These are phyloP conservation scores for Yamadazyma sp. DNA, from an alignment of 1,139 yeast genomes.

Conservation along the genomic window DNA sequence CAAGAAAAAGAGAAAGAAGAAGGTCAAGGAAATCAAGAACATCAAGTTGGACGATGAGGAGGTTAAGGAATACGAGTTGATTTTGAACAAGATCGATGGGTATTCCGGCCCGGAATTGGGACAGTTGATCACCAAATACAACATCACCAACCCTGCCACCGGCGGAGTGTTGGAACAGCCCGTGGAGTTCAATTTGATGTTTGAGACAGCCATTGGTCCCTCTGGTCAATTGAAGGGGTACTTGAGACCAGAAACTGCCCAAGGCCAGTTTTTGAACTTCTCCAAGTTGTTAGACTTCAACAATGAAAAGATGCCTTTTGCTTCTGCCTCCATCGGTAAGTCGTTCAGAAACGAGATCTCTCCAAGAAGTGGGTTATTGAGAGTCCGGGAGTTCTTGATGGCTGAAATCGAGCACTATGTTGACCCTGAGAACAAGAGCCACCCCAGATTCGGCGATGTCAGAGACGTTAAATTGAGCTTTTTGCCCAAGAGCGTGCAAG, in stretches of 20 bases:
- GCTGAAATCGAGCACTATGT: conserved; percentile 99
- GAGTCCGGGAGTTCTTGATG: conserved; percentile 98
- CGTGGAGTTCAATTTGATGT: conserved; percentile 95
- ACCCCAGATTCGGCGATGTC: conserved; percentile 76
- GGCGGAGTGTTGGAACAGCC: conserved; percentile 87
- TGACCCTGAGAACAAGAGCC: conserved; percentile 85
- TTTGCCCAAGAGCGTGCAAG: conserved; percentile 84
- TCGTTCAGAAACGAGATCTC: conserved; percentile 98
- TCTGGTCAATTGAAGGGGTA: conserved; percentile 95
- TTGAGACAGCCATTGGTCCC: conserved; percentile 98
- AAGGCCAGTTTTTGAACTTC: conserved; percentile 97
- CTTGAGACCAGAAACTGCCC: conserved; percentile 98
- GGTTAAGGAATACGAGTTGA: conserved; percentile 76
- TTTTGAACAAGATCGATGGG: conserved; percentile 94
- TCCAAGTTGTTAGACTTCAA: conserved; percentile 90
- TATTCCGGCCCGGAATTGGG: conserved; percentile 92
- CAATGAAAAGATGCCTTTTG: conserved; percentile 97
- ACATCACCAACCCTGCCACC: conserved; percentile 89
- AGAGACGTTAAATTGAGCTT: conserved; percentile 71
- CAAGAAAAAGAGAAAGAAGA: conserved; percentile 90
- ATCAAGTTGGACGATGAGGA: conserved; percentile 79
- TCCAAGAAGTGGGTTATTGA: conserved; percentile 94
- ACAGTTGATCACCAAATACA: conserved; percentile 74
- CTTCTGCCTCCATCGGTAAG: conserved; percentile 97
- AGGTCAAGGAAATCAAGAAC: conserved; percentile 92